These are phyloP conservation scores for Carex kokanica DNA, from an alignment of 176 grass and related monocot species.

Conservation along the genomic window DNA sequence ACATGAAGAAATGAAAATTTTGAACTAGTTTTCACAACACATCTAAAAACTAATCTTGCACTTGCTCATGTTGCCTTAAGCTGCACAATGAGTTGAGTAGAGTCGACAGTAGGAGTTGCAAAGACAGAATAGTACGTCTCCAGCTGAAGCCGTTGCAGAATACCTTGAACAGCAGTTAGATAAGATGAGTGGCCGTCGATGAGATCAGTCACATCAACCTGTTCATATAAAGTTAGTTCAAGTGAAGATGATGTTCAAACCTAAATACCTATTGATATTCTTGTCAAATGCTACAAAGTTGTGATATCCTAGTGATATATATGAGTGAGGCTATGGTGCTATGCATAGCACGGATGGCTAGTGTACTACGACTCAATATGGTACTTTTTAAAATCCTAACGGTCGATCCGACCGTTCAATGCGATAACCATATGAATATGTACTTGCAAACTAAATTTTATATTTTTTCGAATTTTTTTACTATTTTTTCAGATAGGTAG, in stretches of 20 bases:
- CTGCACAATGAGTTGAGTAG: background rate
- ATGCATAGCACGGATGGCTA: no score
- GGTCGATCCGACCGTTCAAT: no score
- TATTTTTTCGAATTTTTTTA: no score
- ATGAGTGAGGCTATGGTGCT: no score
- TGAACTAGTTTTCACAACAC: background rate
- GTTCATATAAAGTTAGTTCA: slow-evolving; percentile 28
- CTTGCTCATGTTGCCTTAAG: background rate
- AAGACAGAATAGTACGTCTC: slow-evolving; percentile 64
- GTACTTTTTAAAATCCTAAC: no score
- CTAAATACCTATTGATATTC: slow-evolving; percentile 19
- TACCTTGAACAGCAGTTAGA: slow-evolving; percentile 38
- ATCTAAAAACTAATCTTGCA: background rate
- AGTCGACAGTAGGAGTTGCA: background rate
- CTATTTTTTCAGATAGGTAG: no score
- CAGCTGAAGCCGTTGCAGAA: slow-evolving; percentile 65
- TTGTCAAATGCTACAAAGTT: background rate
- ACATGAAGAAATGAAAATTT: background rate
- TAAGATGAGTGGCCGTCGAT: slow-evolving; percentile 71
- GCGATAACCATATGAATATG: no score
- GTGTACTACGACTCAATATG: no score
- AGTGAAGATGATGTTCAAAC: slow-evolving; percentile 39
- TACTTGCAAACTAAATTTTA: no score
- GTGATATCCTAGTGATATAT: background rate
- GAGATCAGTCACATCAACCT: slow-evolving; percentile 75